These are phyloP conservation scores for Solanum sejunctum DNA, from an alignment of 257 asterid species.

Conservation along the genomic window DNA sequence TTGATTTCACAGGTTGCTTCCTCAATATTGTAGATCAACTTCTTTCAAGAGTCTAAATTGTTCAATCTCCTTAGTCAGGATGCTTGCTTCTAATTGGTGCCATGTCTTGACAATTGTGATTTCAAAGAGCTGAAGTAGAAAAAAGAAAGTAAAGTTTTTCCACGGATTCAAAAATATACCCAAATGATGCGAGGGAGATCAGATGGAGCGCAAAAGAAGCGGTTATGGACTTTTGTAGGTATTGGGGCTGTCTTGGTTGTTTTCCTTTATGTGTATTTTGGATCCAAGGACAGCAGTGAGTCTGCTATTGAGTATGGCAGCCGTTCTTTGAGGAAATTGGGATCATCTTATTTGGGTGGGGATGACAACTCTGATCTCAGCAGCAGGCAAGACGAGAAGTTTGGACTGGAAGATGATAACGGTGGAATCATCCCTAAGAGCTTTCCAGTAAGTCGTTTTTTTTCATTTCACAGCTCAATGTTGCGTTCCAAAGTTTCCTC, in stretches of 20 bases:
- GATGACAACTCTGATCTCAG: conserved; percentile 67
- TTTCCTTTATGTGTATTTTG: conserved; percentile 49
- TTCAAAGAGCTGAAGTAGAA: conserved; percentile 8
- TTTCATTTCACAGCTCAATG: not conserved
- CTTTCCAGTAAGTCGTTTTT: not conserved
- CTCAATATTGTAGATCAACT: not conserved
- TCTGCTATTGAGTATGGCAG: conserved; percentile 82
- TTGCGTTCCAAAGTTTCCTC: not conserved
- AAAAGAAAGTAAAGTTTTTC: conserved; percentile 9
- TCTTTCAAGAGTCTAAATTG: not conserved
- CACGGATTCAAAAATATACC: conserved; percentile 4
- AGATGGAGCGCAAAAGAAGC: conserved; percentile 63
- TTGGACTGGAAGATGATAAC: not conserved
- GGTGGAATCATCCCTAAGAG: not conserved
- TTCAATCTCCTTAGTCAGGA: not conserved
- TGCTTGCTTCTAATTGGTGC: not conserved
- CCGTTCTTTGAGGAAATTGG: conserved; percentile 74
- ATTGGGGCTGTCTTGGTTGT: conserved; percentile 37
- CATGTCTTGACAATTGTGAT: conserved; percentile 9
- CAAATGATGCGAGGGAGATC: conserved; percentile 63
- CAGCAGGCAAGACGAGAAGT: conserved; percentile 23
- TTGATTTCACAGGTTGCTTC: not conserved
- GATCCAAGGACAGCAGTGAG: conserved; percentile 67
- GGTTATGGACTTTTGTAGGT: conserved; percentile 39
- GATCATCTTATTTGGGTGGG: conserved; percentile 77